These are phyloP conservation scores for Clitoria ternatea DNA, from an alignment of 306 rosid genomes.

Conservation along the genomic window DNA sequence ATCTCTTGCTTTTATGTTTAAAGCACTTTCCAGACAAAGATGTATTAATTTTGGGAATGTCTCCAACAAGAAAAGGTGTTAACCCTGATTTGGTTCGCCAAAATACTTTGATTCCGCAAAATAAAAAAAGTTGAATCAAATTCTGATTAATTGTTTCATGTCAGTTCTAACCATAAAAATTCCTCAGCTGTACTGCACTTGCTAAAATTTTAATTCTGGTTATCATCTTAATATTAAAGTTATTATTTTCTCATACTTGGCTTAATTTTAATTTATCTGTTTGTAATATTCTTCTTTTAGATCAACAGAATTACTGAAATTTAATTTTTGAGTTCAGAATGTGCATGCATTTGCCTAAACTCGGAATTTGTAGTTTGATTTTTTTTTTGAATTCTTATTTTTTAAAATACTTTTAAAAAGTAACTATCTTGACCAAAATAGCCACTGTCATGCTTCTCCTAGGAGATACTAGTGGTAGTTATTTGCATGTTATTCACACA, in stretches of 20 bases:
- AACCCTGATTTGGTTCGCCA: neutral
- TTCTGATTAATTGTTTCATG: neutral
- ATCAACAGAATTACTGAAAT: neutral
- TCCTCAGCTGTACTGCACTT: neutral
- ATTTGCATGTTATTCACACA: neutral
- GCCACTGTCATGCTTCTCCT: neutral
- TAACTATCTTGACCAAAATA: neutral
- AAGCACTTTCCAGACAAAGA: neutral
- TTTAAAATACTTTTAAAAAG: too few relatives aligned
- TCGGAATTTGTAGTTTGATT: neutral
- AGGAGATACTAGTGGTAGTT: neutral
- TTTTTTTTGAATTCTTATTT: too few relatives aligned
- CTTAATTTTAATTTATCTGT: neutral
- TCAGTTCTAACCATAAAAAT: neutral
- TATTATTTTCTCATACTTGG: neutral
- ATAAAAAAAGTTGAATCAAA: neutral
- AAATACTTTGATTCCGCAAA: neutral
- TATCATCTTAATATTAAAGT: neutral
- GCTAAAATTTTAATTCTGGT: neutral
- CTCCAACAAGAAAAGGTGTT: neutral
- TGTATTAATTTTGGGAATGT: neutral
- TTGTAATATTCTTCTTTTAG: neutral
- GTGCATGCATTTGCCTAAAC: neutral
- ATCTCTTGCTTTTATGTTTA: slow-evolving; percentile 14
- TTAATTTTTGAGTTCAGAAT: neutral